A percentile compares a stretch with the other conserved stretches of the same genome.
phyloP scores from a whole-genome alignment of 208 protist species.

The Angomonas ambiguus region DNA sequence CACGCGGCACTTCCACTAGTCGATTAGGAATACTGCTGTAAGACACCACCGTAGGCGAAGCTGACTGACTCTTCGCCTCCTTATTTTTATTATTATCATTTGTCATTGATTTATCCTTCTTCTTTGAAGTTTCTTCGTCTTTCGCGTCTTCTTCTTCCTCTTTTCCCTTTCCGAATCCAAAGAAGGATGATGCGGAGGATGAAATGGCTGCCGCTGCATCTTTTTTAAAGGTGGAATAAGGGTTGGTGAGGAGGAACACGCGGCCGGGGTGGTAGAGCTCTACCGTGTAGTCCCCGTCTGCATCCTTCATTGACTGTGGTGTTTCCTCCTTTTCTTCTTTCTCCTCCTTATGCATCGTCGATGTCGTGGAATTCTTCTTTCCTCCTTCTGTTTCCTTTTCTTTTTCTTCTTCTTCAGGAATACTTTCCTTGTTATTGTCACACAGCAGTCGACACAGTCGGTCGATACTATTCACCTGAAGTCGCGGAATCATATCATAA shows the following conservation, averaged over 20 bases:
- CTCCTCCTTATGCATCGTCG: neutral
- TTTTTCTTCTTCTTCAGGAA: neutral
- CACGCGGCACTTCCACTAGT: neutral
- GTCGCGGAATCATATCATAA: slow-evolving; percentile 45
- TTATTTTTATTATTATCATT: neutral
- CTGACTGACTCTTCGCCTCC: neutral
- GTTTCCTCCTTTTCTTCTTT: neutral
- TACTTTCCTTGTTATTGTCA: neutral
- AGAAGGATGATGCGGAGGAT: neutral
- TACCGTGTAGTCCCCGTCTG: neutral
- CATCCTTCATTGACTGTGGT: no score
- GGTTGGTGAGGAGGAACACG: neutral
- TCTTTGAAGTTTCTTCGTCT: neutral
- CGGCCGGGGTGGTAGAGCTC: neutral
- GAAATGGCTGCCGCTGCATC: neutral
- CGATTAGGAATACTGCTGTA: neutral
- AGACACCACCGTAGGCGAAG: neutral
- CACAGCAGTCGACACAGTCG: slow-evolving; percentile 22
- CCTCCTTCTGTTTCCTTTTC: neutral
- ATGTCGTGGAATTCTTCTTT: neutral
- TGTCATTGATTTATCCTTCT: neutral
- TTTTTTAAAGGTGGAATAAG: neutral
- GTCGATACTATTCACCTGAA: slow-evolving; percentile 68
- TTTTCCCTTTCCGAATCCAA: neutral
- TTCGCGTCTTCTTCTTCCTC: neutral